A percentile compares a stretch with the other conserved stretches of the same genome.
Evolutionary conservation across 2,329 filamentous ascomycete species (phyloP).

Genomic region (Aureobasidium uvarum): DNA sequence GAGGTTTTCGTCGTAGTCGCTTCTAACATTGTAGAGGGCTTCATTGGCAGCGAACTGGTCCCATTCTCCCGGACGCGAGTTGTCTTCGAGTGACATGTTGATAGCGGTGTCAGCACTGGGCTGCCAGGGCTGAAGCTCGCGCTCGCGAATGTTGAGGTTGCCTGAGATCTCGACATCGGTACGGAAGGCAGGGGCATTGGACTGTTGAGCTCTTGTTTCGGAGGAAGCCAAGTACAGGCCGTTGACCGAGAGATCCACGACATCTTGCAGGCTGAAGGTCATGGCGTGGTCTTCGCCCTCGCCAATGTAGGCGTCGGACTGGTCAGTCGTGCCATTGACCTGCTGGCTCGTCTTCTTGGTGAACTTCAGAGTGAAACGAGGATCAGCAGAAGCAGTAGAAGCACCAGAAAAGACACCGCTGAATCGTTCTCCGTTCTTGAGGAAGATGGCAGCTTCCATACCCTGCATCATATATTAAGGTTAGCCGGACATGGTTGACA

Average conservation of each 20-base stretch:
- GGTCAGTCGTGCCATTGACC: constrained; percentile 47
- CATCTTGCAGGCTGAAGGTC: constrained; percentile 62
- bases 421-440: constrained; percentile 61
- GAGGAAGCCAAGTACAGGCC: constrained; percentile 55
- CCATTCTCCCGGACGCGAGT: constrained; percentile 56
- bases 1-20: constrained; percentile 88
- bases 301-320: constrained; percentile 47
- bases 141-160: constrained; percentile 60
- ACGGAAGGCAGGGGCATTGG: constrained; percentile 67
- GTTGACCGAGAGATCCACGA: constrained; percentile 55
- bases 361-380: constrained; percentile 64
- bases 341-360: constrained; percentile 53
- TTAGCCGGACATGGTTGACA: not conserved
- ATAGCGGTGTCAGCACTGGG: constrained; percentile 57
- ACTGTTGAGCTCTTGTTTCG: constrained; percentile 56
- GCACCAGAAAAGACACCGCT: constrained; percentile 61
- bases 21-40: constrained; percentile 79
- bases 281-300: constrained; percentile 53
- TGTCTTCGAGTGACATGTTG: constrained; percentile 69
- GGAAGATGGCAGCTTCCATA: constrained; percentile 54
- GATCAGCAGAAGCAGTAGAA: constrained; percentile 51
- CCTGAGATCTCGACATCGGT: constrained; percentile 89
- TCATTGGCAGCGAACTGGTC: constrained; percentile 95
- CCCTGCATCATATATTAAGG: constrained; percentile 46
- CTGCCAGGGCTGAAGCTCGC: constrained; percentile 78